Evolutionary conservation across 306 rosid species (phyloP).

Genomic region (Castanea mollissima): DNA sequence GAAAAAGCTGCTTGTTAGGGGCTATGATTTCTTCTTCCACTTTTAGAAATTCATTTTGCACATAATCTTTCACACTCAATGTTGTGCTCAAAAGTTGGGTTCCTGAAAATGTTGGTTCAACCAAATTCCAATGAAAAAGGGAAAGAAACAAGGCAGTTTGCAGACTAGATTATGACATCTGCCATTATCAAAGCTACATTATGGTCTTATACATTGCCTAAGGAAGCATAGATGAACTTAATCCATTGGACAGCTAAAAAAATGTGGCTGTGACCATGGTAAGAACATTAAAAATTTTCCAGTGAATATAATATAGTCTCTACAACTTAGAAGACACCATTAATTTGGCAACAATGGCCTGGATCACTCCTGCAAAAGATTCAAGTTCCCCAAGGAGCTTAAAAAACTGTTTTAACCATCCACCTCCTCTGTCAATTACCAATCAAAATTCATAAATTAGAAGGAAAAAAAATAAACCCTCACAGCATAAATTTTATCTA

Average conservation of each 20-base stretch:
- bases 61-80: constrained; percentile 76
- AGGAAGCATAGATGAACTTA: not conserved
- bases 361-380: not conserved
- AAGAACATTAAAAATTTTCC: not conserved
- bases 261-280: not conserved
- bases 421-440: not conserved
- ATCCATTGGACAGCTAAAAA: not conserved
- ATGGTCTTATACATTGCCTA: not conserved
- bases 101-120: constrained; percentile 51
- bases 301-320: not conserved
- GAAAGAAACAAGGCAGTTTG: not conserved
- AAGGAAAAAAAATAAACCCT: not conserved
- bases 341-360: not conserved
- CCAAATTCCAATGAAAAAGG: constrained; percentile 12
- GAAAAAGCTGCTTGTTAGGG: constrained; percentile 72
- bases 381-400: not conserved
- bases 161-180: not conserved
- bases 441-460: not conserved
- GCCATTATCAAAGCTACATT: not conserved
- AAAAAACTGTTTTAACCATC: not conserved
- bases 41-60: constrained; percentile 62
- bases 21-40: constrained; percentile 75
- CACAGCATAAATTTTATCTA: not conserved
- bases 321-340: not conserved
- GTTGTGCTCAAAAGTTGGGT: constrained; percentile 92